These are phyloP conservation scores for Taxillus chinensis DNA, from an alignment of 164 flowering plant genomes.

Conservation along the genomic window DNA sequence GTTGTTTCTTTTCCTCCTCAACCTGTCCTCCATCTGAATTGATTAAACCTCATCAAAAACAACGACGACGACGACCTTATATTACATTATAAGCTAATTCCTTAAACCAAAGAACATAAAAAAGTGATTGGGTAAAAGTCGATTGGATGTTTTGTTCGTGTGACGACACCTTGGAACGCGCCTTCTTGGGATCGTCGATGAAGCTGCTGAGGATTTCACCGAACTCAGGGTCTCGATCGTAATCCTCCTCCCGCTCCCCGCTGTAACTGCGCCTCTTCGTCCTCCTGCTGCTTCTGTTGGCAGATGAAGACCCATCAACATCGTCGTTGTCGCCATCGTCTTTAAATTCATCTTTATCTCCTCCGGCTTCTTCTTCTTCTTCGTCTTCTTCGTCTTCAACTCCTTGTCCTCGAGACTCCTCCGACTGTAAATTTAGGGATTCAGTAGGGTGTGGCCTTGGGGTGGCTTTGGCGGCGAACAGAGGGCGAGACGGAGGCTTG, in stretches of 20 bases:
- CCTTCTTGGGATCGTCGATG: constrained; percentile 68
- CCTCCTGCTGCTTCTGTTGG: neutral
- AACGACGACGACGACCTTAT: neutral
- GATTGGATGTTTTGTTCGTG: neutral
- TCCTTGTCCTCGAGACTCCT: neutral
- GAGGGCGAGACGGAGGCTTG: neutral
- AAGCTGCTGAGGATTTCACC: constrained; percentile 64
- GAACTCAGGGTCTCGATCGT: constrained; percentile 78
- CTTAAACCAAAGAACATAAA: neutral
- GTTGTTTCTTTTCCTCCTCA: constrained; percentile 72
- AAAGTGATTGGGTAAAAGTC: too few species aligned
- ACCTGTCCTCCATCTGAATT: constrained; percentile 71
- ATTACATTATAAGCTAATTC: neutral
- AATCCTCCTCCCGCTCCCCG: constrained; percentile 35
- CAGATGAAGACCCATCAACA: constrained; percentile 12
- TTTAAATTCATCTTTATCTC: too few species aligned
- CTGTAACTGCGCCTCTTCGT: constrained; percentile 17
- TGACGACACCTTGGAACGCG: constrained; percentile 41
- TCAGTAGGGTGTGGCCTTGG: neutral
- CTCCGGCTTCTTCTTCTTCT: neutral
- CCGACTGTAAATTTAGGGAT: constrained; percentile 5
- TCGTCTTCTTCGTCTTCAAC: constrained; percentile 11
- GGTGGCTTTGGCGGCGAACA: constrained; percentile 5
- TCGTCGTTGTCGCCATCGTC: constrained; percentile 11
- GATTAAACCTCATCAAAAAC: neutral